phyloP scores from a whole-genome alignment of 768 basidiomycete genomes.

The Obba rivulosa region DNA sequence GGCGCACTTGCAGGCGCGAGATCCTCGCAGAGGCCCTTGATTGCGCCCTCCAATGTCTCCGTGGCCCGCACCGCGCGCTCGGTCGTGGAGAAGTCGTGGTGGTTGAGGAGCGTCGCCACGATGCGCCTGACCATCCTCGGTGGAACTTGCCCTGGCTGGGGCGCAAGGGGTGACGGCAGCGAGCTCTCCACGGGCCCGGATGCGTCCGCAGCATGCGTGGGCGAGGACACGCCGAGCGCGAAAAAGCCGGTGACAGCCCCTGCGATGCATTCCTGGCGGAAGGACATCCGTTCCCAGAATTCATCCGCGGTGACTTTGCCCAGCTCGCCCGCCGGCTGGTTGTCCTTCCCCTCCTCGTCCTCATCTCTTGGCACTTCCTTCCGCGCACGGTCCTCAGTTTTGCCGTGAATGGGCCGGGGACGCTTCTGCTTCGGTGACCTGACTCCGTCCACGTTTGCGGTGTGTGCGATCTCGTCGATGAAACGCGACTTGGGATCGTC shows the following conservation, averaged over 20 bases:
- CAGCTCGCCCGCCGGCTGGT: slow-evolving; percentile 41
- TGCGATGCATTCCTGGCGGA: slow-evolving; percentile 88
- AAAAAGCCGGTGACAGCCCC: slow-evolving; percentile 95
- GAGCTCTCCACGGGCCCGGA: slow-evolving; percentile 6
- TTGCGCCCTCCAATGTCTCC: slow-evolving; percentile 61
- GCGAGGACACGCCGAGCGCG: slow-evolving; percentile 40
- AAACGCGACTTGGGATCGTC: slow-evolving; percentile 97
- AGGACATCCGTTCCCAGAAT: slow-evolving; percentile 98
- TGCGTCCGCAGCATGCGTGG: slow-evolving; percentile 8
- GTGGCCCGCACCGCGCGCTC: slow-evolving; percentile 66
- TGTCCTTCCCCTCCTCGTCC: slow-evolving; percentile 23
- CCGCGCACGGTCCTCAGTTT: not conserved
- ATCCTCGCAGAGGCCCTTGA: slow-evolving; percentile 69
- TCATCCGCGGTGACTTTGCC: slow-evolving; percentile 62
- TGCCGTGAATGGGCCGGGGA: slow-evolving; percentile 23
- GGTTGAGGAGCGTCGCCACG: slow-evolving; percentile 58
- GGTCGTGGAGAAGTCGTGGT: slow-evolving; percentile 70
- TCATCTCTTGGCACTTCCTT: slow-evolving; percentile 8
- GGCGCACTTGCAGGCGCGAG: slow-evolving; percentile 24
- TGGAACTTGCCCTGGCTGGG: slow-evolving; percentile 58
- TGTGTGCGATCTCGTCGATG: slow-evolving; percentile 83
- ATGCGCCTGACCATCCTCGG: slow-evolving; percentile 66
- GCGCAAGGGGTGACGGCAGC: slow-evolving; percentile 39
- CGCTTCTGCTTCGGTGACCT: slow-evolving; percentile 62
- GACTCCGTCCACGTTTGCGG: slow-evolving; percentile 51